Evolutionary conservation across 108 stramenopile genomes (phyloP).

Genomic region (Epipyxis sp.): DNA sequence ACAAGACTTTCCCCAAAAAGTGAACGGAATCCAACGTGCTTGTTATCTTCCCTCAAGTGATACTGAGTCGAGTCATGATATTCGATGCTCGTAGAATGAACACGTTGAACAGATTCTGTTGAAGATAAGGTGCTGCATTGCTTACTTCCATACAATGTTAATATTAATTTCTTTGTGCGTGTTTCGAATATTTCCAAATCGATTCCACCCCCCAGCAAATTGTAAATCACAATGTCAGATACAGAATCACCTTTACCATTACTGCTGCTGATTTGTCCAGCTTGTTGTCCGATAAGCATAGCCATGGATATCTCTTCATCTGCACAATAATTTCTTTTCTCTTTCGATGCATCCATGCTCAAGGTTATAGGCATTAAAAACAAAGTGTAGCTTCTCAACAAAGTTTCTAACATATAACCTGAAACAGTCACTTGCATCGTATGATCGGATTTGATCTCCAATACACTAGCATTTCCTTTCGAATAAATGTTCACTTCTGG

Average conservation of each 20-base stretch:
- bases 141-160: not conserved
- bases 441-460: not conserved
- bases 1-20: too few relatives aligned
- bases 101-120: too few relatives aligned
- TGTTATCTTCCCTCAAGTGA: too few relatives aligned
- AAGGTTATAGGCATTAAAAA: too few relatives aligned
- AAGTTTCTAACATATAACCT: constrained; percentile 19
- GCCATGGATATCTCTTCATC: too few relatives aligned
- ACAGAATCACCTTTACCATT: not conserved
- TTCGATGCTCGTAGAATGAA: too few relatives aligned
- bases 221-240: not conserved
- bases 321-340: too few relatives aligned
- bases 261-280: not conserved
- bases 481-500: not conserved
- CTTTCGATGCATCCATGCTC: too few relatives aligned
- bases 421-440: constrained; percentile 21
- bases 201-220: not conserved
- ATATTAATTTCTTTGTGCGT: not conserved
- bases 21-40: too few relatives aligned
- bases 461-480: not conserved
- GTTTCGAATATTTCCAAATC: not conserved
- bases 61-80: too few relatives aligned
- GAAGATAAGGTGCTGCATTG: too few relatives aligned
- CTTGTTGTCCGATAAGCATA: too few relatives aligned
- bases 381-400: constrained; percentile 1